Conservation (phyloP, 2,329 filamentous ascomycete species). For the Rutstroemia sp. region DNA sequence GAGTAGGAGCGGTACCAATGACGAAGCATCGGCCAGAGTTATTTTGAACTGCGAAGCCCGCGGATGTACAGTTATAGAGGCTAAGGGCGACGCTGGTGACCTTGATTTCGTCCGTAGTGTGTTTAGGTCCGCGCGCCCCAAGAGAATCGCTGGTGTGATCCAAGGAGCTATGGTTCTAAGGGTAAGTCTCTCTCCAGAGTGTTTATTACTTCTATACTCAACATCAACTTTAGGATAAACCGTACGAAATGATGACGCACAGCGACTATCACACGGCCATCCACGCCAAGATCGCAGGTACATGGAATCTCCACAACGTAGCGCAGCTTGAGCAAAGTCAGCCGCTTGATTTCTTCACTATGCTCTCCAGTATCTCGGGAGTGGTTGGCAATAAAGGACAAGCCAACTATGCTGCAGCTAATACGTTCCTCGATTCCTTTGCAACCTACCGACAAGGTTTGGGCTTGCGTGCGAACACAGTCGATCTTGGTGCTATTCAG, state of each 20-base stretch:
- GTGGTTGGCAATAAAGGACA: conserved; percentile 31
- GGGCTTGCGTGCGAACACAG: background rate
- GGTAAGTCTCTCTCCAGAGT: conserved; percentile 4
- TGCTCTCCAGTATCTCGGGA: conserved; percentile 32
- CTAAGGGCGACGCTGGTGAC: background rate
- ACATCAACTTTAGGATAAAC: background rate
- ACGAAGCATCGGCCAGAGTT: background rate
- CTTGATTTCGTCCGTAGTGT: conserved; percentile 1
- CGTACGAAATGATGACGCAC: conserved; percentile 12
- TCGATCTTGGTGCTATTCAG: conserved; percentile 11
- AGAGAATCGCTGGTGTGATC: conserved; percentile 22
- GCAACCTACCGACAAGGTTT: background rate
- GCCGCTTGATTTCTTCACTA: conserved; percentile 35
- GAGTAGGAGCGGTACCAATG: conserved; percentile 10
- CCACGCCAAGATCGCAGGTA: conserved; percentile 15
- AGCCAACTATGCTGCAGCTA: conserved; percentile 44
- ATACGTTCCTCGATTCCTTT: conserved; percentile 37
- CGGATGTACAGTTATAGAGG: background rate
- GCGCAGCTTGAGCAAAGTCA: conserved; percentile 17
- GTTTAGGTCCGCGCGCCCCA: conserved; percentile 3
- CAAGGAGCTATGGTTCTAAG: conserved; percentile 30
- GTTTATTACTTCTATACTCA: background rate
- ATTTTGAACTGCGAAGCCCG: background rate
- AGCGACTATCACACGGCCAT: conserved; percentile 11
- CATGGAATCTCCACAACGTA: conserved; percentile 19